phyloP scores from a whole-genome alignment of 257 asterid genomes.

The Jaltomata sinuosa region DNA sequence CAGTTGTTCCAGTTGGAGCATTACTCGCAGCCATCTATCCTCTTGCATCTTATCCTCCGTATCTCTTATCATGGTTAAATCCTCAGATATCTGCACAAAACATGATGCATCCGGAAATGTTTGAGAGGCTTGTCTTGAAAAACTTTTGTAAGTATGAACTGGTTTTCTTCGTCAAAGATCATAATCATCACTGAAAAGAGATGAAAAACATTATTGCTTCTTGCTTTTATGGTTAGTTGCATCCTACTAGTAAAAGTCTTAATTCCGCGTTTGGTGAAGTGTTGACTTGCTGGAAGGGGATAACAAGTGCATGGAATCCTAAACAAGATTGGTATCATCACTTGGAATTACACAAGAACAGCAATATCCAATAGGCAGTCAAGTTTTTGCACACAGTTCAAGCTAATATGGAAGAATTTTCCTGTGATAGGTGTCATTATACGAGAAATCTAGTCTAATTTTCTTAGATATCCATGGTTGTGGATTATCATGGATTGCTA shows the following conservation, averaged over 20 bases:
- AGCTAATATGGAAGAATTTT: background rate
- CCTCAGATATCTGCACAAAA: slow-evolving; percentile 82
- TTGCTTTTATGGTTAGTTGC: background rate
- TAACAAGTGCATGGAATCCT: background rate
- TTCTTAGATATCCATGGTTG: background rate
- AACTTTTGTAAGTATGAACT: slow-evolving; percentile 65
- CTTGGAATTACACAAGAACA: background rate
- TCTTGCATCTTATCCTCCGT: slow-evolving; percentile 83
- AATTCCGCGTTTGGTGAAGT: background rate
- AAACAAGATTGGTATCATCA: background rate
- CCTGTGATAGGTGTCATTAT: background rate
- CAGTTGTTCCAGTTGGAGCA: slow-evolving; percentile 91
- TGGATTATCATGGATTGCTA: background rate
- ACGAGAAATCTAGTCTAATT: background rate
- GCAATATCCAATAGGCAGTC: background rate
- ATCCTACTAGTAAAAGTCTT: background rate
- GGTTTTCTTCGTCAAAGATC: background rate
- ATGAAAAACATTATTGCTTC: background rate
- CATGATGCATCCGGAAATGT: slow-evolving; percentile 94
- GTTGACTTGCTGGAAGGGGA: background rate
- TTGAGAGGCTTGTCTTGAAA: slow-evolving; percentile 81
- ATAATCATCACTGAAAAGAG: background rate
- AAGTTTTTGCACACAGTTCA: background rate
- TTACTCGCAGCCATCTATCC: slow-evolving; percentile 83
- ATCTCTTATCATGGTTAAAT: slow-evolving; percentile 77